Conservation (phyloP, 257 asterid species). For the Mitragyna speciosa region DNA sequence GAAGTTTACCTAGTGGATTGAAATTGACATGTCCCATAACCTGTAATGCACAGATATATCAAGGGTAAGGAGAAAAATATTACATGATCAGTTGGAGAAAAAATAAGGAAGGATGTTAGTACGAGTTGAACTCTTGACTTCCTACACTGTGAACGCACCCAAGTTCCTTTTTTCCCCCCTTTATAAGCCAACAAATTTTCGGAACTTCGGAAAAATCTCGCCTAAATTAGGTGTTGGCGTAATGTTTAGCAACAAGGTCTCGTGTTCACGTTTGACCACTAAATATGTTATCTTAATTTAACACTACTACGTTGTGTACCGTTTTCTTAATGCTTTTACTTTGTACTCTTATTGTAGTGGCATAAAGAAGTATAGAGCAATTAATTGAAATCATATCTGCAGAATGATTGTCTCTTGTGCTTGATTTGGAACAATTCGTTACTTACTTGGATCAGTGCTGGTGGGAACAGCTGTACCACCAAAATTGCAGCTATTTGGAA, state of each 20-base stretch:
- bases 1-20: constrained; percentile 62
- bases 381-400: not conserved
- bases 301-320: too few relatives aligned
- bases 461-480: constrained; percentile 69
- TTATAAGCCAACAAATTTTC: not conserved
- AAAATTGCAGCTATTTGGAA: constrained; percentile 71
- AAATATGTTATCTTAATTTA: too few relatives aligned
- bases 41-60: constrained; percentile 40
- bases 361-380: not conserved
- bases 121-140: not conserved
- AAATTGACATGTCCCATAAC: constrained; percentile 62
- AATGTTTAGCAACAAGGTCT: not conserved
- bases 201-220: not conserved
- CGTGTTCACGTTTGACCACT: not conserved
- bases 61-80: not conserved
- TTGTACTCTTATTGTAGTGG: too few relatives aligned
- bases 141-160: not conserved
- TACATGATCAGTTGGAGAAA: too few relatives aligned
- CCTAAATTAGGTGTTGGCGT: not conserved
- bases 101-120: too few relatives aligned
- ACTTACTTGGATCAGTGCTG: constrained; percentile 66
- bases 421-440: not conserved
- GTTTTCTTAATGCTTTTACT: too few relatives aligned
- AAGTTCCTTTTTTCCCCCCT: too few relatives aligned
- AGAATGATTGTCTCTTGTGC: not conserved